phyloP scores from a whole-genome alignment of 2,329 filamentous ascomycete genomes.

The Periconia macrospinosa region DNA sequence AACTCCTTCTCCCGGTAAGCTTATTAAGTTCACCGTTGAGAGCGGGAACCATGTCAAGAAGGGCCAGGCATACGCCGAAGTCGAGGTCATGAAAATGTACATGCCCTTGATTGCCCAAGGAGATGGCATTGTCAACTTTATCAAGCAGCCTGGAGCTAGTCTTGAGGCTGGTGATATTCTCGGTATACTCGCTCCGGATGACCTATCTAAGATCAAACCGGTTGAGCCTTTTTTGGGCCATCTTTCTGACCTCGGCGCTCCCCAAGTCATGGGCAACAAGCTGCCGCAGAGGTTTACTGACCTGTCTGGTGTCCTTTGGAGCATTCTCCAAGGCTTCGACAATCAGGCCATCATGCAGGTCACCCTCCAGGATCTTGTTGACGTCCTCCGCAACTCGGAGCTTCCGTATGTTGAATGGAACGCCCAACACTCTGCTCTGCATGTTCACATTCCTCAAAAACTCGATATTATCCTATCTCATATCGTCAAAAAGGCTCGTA shows the following conservation, averaged over 20 bases:
- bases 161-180: conserved; percentile 97
- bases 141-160: conserved; percentile 98
- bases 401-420: conserved; percentile 97
- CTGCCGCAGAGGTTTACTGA: conserved; percentile 83
- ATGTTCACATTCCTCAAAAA: conserved; percentile 94
- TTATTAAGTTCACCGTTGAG: conserved; percentile 96
- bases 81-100: conserved; percentile 99
- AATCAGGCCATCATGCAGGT: conserved; percentile 94
- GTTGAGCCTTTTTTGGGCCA: conserved; percentile 91
- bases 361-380: conserved; percentile 82
- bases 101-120: conserved; percentile 96
- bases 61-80: conserved; percentile 91
- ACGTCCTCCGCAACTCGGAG: conserved; percentile 84
- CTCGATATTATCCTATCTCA: conserved; percentile 81
- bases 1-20: conserved; percentile 92
- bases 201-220: conserved; percentile 94
- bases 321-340: conserved; percentile 92
- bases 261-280: conserved; percentile 87
- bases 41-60: conserved; percentile 92
- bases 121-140: conserved; percentile 93
- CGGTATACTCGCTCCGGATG: conserved; percentile 93
- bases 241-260: conserved; percentile 82
- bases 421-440: conserved; percentile 90
- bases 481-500: conserved; percentile 80
- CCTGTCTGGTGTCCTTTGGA: conserved; percentile 74